Evolutionary conservation across 352 stramenopile genomes (phyloP), one percentile per base, ranked within the genome.

Genomic region (Phytophthora colocasiae): DNA sequence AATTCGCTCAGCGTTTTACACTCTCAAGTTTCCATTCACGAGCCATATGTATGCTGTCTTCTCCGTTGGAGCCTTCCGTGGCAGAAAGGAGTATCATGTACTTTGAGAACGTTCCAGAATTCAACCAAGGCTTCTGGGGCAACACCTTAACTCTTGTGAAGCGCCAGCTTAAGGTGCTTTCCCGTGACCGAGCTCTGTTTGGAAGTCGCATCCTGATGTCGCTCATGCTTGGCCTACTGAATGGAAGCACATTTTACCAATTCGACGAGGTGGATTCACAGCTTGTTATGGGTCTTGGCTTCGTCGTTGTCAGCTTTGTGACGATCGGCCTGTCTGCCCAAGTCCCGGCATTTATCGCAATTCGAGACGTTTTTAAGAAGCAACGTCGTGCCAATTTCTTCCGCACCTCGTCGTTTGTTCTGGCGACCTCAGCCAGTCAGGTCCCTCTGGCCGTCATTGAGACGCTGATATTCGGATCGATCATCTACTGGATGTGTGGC

Each of bases 381-480:
- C 91, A 97, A 27, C 78, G 78, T 1, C 81, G 90, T 14, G 75
- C 82, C 19, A 97, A 97, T 61, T 97, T 97, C 61, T 96, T 90
- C 60, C 81, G 87, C 12, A 80, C 90, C 1, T 83, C 77, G 1
- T 75, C 85, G 11, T 97, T 96, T 63, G 78, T 96, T 10, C 40
- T 97, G 29, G 85, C 80, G 5, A 77, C 66, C 1, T 83, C 67
- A 6, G 34, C 83, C 8, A 76, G 77, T 12, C 72, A 83, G 39
- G 51, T 90, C 22, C 72, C 84, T 55, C 75, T 90, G 40, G 65
- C 66, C 46, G 22, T 85, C 0, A 52, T 94, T 22, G 89, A 97
- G 72, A 87, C 85, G 0, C 39, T 96, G 15, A 53, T 95, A 4
- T 97, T 96, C 81, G 69, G 71, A 31, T 62, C 64, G 7, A 70